A percentile compares a stretch with the other conserved stretches of the same genome.
These are phyloP conservation scores for Hypoxylon lenormandii DNA, from an alignment of 495 filamentous ascomycete species.

Conservation along the genomic window DNA sequence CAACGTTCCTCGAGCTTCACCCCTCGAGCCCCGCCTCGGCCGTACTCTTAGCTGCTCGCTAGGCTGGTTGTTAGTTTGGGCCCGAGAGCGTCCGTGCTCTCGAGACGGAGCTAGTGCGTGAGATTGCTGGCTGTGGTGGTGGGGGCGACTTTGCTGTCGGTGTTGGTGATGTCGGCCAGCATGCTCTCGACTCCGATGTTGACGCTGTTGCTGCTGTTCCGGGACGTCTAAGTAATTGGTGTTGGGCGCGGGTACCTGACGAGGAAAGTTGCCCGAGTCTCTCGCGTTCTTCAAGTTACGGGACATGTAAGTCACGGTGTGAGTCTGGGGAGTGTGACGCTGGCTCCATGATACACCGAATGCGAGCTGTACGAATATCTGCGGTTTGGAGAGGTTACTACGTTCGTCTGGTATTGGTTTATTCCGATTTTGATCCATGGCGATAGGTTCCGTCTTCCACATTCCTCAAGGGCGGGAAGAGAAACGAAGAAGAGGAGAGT, in stretches of 20 bases:
- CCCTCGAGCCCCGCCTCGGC: constrained; percentile 47
- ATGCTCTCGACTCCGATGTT: constrained; percentile 45
- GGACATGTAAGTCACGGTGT: constrained; percentile 60
- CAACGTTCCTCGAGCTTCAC: constrained; percentile 37
- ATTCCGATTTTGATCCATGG: constrained; percentile 49
- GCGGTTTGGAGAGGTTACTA: constrained; percentile 49
- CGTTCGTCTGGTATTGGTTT: constrained; percentile 42
- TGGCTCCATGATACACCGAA: constrained; percentile 60
- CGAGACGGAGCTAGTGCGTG: constrained; percentile 34
- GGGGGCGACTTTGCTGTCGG: constrained; percentile 36
- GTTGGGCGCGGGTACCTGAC: constrained; percentile 57
- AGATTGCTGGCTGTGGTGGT: constrained; percentile 51
- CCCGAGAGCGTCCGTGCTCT: constrained; percentile 34
- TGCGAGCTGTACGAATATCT: constrained; percentile 61
- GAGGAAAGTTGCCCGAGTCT: constrained; percentile 54
- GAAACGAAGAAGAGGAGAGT: constrained; percentile 8
- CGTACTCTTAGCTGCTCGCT: constrained; percentile 39
- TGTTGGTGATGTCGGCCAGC: constrained; percentile 31
- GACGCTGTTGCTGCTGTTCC: constrained; percentile 43
- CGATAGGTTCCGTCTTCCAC: constrained; percentile 45
- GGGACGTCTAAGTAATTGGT: constrained; percentile 58
- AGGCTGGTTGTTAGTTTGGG: constrained; percentile 28
- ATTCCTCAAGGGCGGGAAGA: constrained; percentile 23
- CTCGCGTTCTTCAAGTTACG: constrained; percentile 54
- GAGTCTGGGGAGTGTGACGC: constrained; percentile 54